Percentiles rank a stretch among this genome's conserved stretches.
Evolutionary conservation across 495 filamentous ascomycete species (phyloP).

Genomic region (Delitschia confertaspora): DNA sequence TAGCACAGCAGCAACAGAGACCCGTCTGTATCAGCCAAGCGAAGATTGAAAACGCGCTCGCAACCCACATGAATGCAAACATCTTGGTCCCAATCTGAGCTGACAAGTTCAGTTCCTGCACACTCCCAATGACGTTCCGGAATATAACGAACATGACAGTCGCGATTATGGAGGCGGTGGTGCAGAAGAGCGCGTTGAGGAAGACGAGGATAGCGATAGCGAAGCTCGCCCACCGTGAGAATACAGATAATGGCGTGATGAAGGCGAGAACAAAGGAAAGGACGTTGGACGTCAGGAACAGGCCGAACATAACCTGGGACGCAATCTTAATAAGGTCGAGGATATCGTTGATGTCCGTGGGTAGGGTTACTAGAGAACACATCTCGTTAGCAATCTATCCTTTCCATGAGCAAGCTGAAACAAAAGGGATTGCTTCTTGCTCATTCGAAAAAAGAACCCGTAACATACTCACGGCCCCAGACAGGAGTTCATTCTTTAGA

Average conservation of each 20-base stretch:
- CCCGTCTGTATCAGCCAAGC: slow-evolving; percentile 63
- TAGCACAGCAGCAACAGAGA: slow-evolving; percentile 65
- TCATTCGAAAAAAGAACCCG: too few species aligned
- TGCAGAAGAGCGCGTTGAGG: slow-evolving; percentile 53
- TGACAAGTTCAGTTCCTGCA: slow-evolving; percentile 62
- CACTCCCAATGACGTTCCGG: slow-evolving; percentile 54
- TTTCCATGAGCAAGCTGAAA: neutral
- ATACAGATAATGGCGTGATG: slow-evolving; percentile 48
- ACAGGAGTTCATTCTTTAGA: slow-evolving; percentile 62
- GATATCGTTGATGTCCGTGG: slow-evolving; percentile 58
- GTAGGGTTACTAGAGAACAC: slow-evolving; percentile 55
- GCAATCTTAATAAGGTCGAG: slow-evolving; percentile 65
- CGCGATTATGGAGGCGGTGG: slow-evolving; percentile 61
- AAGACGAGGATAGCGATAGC: slow-evolving; percentile 53
- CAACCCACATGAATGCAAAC: slow-evolving; percentile 88
- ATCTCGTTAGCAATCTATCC: slow-evolving; percentile 24
- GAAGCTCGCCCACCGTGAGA: slow-evolving; percentile 45
- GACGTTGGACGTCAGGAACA: slow-evolving; percentile 63
- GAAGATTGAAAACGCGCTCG: slow-evolving; percentile 52
- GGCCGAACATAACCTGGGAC: slow-evolving; percentile 85
- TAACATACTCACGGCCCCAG: slow-evolving; percentile 69
- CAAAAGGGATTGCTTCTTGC: too few species aligned
- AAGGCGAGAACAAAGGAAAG: slow-evolving; percentile 62
- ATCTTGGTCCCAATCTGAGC: slow-evolving; percentile 62
- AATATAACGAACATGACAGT: slow-evolving; percentile 77